phyloP scores from a whole-genome alignment of 1,284 basidiomycete species.

The Phlebopus sp. region DNA sequence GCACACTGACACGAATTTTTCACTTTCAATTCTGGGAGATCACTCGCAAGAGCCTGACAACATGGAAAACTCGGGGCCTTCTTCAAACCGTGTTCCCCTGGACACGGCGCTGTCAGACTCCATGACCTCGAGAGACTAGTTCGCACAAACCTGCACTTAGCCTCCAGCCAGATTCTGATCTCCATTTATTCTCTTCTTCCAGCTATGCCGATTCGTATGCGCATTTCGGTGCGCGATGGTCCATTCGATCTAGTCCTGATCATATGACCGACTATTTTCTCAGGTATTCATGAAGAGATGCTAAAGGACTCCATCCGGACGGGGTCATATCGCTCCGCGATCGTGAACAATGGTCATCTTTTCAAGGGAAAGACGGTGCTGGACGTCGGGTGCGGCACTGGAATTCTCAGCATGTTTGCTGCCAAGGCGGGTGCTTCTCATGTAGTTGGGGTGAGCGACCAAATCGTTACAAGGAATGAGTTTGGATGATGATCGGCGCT shows the following conservation, averaged over 20 bases:
- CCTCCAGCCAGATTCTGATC: constrained; percentile 28
- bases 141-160: constrained; percentile 40
- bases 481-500: constrained; percentile 10
- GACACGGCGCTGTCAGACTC: constrained; percentile 30
- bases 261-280: constrained; percentile 6
- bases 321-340: constrained; percentile 91
- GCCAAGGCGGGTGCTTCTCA: constrained; percentile 96
- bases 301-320: constrained; percentile 97
- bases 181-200: constrained; percentile 29
- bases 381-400: constrained; percentile 98
- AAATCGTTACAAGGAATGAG: background rate
- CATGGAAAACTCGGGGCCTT: constrained; percentile 47
- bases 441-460: constrained; percentile 80
- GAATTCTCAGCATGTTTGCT: constrained; percentile 99
- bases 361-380: constrained; percentile 97
- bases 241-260: background rate
- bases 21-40: constrained; percentile 15
- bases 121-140: constrained; percentile 84
- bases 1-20: constrained; percentile 1
- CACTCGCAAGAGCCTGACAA: constrained; percentile 21
- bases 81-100: constrained; percentile 32
- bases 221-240: constrained; percentile 73
- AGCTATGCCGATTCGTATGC: constrained; percentile 93
- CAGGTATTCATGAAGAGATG: constrained; percentile 99
- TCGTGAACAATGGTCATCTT: constrained; percentile 92